Evolutionary conservation across 495 filamentous ascomycete genomes (phyloP).

Genomic region (Daldinia concentrica): DNA sequence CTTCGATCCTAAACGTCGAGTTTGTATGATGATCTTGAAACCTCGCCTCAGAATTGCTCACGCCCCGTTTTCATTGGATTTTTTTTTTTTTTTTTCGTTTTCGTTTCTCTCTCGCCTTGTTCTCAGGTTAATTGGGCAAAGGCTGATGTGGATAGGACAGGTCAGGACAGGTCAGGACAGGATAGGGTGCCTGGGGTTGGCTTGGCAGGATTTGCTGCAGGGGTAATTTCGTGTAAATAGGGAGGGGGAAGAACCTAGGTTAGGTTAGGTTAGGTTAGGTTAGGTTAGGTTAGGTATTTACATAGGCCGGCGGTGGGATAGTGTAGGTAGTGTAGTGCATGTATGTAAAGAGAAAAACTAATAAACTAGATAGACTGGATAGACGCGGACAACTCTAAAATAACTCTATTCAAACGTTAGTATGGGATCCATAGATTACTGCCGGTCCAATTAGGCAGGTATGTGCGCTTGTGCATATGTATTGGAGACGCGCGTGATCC

Average conservation of each 20-base stretch:
- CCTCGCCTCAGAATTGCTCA: neutral
- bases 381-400: conserved; percentile 34
- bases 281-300: too few relatives aligned
- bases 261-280: too few relatives aligned
- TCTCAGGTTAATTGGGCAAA: conserved; percentile 32
- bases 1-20: neutral
- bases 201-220: conserved; percentile 33
- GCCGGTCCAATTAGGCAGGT: conserved; percentile 36
- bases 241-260: neutral
- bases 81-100: conserved; percentile 2
- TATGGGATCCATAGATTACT: conserved; percentile 1
- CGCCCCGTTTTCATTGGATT: conserved; percentile 5
- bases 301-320: conserved; percentile 7
- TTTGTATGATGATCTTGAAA: neutral
- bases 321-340: too few relatives aligned
- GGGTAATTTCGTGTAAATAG: conserved; percentile 13
- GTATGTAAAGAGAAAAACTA: neutral
- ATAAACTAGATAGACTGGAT: neutral
- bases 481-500: conserved; percentile 38
- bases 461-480: conserved; percentile 24
- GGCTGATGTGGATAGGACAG: conserved; percentile 1
- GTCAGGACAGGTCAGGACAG: neutral
- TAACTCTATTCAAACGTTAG: conserved; percentile 38
- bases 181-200: conserved; percentile 11
- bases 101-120: conserved; percentile 8